Conservation (phyloP, 768 basidiomycete genomes). For the Thelephora ganbajun region DNA sequence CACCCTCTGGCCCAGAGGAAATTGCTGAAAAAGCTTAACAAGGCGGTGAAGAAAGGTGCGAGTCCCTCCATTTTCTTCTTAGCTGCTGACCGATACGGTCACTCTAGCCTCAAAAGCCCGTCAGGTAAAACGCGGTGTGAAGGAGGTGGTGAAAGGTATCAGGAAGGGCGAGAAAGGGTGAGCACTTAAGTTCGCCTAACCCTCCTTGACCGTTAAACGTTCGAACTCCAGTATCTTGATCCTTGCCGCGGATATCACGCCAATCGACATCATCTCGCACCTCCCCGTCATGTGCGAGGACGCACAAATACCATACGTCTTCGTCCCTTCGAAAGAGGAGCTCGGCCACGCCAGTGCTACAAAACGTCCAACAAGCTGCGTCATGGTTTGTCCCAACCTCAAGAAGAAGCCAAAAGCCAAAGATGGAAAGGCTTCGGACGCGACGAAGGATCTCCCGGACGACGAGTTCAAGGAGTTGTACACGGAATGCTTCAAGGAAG, state of each 20-base stretch:
- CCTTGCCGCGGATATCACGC: conserved; percentile 93
- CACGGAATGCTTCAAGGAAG: conserved; percentile 76
- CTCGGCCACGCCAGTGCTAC: conserved; percentile 92
- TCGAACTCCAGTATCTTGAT: conserved; percentile 52
- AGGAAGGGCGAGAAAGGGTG: conserved; percentile 96
- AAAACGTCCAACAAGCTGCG: conserved; percentile 96
- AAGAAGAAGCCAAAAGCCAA: conserved; percentile 60
- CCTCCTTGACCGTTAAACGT: too few species aligned
- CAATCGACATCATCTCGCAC: conserved; percentile 97
- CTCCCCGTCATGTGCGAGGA: conserved; percentile 92
- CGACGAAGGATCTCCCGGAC: conserved; percentile 40
- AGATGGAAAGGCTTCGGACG: conserved; percentile 27
- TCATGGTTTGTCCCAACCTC: conserved; percentile 80
- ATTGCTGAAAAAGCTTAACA: conserved; percentile 86
- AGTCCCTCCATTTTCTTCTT: neutral
- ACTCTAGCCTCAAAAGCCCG: conserved; percentile 79
- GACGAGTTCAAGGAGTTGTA: conserved; percentile 82
- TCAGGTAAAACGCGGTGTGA: conserved; percentile 94
- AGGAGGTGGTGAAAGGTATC: conserved; percentile 96
- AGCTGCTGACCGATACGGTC: neutral
- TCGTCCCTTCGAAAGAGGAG: conserved; percentile 87
- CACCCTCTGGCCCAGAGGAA: conserved; percentile 90
- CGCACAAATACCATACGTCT: conserved; percentile 79
- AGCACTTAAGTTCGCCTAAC: conserved; percentile 15
- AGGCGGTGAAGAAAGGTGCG: conserved; percentile 83